Percentiles rank a stretch among this genome's conserved stretches.
Evolutionary conservation across 768 basidiomycete species (phyloP).

Genomic region (Sistotremastrum suecicum): DNA sequence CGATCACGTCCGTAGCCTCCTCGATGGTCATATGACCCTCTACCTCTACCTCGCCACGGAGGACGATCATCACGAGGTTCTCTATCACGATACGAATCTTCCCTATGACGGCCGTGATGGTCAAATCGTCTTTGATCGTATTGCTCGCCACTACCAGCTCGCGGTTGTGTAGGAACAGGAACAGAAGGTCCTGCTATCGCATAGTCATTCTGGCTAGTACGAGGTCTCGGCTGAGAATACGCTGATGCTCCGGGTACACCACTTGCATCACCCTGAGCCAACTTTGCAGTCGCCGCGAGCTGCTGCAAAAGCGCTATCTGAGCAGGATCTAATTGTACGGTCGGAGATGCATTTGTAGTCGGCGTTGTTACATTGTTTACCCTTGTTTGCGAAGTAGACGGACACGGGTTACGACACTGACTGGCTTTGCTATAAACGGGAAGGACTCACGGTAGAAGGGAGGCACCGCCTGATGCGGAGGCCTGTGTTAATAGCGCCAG

Average conservation of each 20-base stretch:
- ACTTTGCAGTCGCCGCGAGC: constrained; percentile 46
- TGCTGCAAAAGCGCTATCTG: constrained; percentile 68
- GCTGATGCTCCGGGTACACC: background rate
- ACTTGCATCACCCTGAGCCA: no score
- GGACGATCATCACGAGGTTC: constrained; percentile 9
- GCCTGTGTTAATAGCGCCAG: constrained; percentile 19
- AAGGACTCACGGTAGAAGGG: background rate
- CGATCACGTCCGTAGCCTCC: constrained; percentile 34
- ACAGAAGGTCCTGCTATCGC: no score
- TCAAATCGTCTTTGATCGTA: no score
- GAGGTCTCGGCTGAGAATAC: no score
- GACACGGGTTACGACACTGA: background rate
- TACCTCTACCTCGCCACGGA: constrained; percentile 31
- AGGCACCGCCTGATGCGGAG: constrained; percentile 8
- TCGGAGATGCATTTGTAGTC: constrained; percentile 4
- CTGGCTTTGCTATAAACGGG: background rate
- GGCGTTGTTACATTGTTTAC: constrained; percentile 17
- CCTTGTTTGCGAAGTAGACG: background rate
- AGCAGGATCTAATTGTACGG: constrained; percentile 28
- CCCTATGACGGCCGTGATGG: no score
- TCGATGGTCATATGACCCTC: constrained; percentile 39
- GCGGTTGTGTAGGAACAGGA: no score
- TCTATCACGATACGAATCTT: constrained; percentile 14
- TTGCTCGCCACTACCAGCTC: no score
- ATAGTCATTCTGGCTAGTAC: no score